Evolutionary conservation across 306 rosid species (phyloP).

Genomic region (Ormosia emarginata): DNA sequence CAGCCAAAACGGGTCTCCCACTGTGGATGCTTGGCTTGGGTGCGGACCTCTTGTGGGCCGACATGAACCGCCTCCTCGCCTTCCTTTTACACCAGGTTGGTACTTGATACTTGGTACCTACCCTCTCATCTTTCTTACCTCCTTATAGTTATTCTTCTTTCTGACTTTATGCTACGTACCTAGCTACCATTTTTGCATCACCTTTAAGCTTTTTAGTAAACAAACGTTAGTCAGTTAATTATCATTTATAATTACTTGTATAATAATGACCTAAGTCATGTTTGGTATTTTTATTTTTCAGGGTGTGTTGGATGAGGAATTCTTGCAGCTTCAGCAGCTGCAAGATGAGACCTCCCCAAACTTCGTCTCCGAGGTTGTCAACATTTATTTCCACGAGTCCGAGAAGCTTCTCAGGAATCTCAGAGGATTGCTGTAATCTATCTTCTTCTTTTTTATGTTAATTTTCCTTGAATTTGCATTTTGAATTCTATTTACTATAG

Average conservation of each 20-base stretch:
- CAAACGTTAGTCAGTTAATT: no score
- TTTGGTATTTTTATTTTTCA: background rate
- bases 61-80: conserved; percentile 93
- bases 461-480: background rate
- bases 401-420: conserved; percentile 83
- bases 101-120: background rate
- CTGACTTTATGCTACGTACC: no score
- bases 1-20: conserved; percentile 97
- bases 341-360: conserved; percentile 91
- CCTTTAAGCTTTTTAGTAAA: no score
- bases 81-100: conserved; percentile 86
- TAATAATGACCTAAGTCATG: no score
- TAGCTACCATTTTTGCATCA: no score
- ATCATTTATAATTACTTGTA: no score
- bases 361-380: conserved; percentile 87
- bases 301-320: conserved; percentile 95
- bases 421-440: conserved; percentile 55
- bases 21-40: conserved; percentile 94
- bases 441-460: background rate
- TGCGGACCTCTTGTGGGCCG: conserved; percentile 84
- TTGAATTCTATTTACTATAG: background rate
- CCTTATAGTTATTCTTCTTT: no score
- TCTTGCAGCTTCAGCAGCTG: conserved; percentile 91
- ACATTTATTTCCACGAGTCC: conserved; percentile 88
- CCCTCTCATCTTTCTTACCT: background rate